phyloP scores from a whole-genome alignment of 805 yeast genomes.

The Hagleromyces aurorensis region DNA sequence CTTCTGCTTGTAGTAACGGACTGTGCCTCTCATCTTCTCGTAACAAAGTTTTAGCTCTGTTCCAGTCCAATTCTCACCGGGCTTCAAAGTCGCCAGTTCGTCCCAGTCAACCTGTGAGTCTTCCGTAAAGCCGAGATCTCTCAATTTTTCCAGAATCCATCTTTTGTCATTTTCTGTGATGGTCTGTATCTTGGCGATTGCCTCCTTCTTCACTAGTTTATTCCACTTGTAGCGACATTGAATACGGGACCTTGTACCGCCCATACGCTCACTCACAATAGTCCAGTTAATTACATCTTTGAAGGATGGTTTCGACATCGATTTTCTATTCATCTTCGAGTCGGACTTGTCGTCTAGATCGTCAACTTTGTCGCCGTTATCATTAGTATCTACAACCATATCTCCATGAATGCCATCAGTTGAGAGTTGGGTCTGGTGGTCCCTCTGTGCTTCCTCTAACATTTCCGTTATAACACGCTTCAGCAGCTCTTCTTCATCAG shows the following conservation, averaged over 20 bases:
- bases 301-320: conserved; percentile 19
- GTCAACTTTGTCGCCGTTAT: conserved; percentile 15
- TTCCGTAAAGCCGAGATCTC: conserved; percentile 36
- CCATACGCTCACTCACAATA: conserved; percentile 79
- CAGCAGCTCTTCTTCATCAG: conserved; percentile 59
- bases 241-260: conserved; percentile 80
- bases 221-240: conserved; percentile 97
- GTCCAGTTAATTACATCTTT: conserved; percentile 77
- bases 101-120: conserved; percentile 48
- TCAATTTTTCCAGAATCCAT: conserved; percentile 42
- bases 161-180: conserved; percentile 41
- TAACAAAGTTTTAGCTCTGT: conserved; percentile 54
- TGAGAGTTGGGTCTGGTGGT: conserved; percentile 11
- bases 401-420: conserved; percentile 11
- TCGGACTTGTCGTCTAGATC: conserved; percentile 11
- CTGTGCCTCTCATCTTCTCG: conserved; percentile 46
- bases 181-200: conserved; percentile 35
- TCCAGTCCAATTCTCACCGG: conserved; percentile 46
- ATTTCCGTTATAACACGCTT: conserved; percentile 46
- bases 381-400: conserved; percentile 14
- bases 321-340: conserved; percentile 17
- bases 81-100: conserved; percentile 40
- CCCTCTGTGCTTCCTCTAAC: conserved; percentile 29
- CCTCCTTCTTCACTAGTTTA: conserved; percentile 60
- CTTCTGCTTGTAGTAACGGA: conserved; percentile 42